A percentile compares a stretch with the other conserved stretches of the same genome.
These are phyloP conservation scores for Apiospora marii DNA, from an alignment of 2,329 filamentous ascomycete genomes.

Conservation along the genomic window DNA sequence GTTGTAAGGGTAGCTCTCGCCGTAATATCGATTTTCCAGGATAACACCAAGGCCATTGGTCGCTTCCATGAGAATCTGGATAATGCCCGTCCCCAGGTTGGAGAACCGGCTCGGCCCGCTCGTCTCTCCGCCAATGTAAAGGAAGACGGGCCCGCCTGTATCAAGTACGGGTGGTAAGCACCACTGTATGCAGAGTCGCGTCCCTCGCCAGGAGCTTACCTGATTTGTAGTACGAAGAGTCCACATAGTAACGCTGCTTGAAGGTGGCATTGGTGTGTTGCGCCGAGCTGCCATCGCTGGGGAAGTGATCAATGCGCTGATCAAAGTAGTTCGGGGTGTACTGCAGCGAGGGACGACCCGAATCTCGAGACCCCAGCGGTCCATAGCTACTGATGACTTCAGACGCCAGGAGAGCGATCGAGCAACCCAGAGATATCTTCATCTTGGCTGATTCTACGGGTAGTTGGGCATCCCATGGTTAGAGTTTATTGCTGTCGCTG, in stretches of 20 bases:
- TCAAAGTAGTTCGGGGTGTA: constrained; percentile 42
- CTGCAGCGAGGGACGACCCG: constrained; percentile 24
- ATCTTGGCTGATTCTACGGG: not conserved
- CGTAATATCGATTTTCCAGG: constrained; percentile 60
- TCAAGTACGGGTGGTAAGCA: constrained; percentile 27
- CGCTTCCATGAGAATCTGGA: constrained; percentile 61
- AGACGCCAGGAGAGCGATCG: not conserved
- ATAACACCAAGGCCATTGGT: constrained; percentile 63
- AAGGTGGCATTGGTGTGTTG: constrained; percentile 58
- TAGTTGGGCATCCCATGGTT: not conserved
- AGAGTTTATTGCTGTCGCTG: not conserved
- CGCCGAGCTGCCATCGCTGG: constrained; percentile 46
- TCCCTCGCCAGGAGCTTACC: constrained; percentile 29
- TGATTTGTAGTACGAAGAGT: constrained; percentile 59
- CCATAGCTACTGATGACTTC: not conserved
- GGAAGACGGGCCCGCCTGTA: constrained; percentile 52
- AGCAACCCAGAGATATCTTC: constrained; percentile 12
- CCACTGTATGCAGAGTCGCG: not conserved
- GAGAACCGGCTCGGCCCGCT: constrained; percentile 39
- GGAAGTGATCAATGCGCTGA: constrained; percentile 55
- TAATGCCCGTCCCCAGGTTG: constrained; percentile 46
- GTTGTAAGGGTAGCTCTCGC: constrained; percentile 56
- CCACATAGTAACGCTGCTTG: constrained; percentile 62
- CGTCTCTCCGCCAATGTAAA: constrained; percentile 45
- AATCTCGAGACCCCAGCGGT: not conserved